Evolutionary conservation across 2,329 filamentous ascomycete species (phyloP), one percentile per base, ranked within the genome.

Genomic region (Aspergillus sojae): DNA sequence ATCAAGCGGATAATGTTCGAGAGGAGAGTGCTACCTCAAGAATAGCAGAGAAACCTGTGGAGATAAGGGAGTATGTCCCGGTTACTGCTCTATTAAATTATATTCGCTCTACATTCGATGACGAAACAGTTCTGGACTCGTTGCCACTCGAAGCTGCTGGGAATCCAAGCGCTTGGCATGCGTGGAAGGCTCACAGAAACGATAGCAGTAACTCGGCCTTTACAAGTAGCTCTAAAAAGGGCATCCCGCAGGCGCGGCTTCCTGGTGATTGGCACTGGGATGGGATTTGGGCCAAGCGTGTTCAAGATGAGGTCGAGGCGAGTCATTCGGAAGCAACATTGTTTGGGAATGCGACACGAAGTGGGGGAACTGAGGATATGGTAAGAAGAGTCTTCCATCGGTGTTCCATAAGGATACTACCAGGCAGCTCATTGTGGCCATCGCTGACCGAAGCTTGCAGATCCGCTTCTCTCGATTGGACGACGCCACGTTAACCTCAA

Each of bases 191-290:
- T 7, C 86, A 94, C 75, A 87, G 89, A 61, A 80, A 81, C 56
- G 80, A 79, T 2, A 63, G 62, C 26, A 62, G 65, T 32, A 62
- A 60, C 12, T 63, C 67, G 19, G 62, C 61, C 12, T 55, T 54
- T 16, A 53, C 62, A 36, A 65, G 61, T 26, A 63, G 61, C 19
- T 76, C 70, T 70, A 85, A 78, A 71, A 78, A 64, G 80, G 80
- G 74, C 75, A 86, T 79, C 64, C 81, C 72, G 58, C 76, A 75
- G 67, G 72, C 78, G 41, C 80, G 89, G 64, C 83, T 85, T 57
- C 93, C 93, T 0, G 91, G 91, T 7, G 91, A 96, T 71, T 98
- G 94, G 94, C 96, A 96, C 74, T 98, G 94, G 94, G 93, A 97
- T 72, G 94, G 94, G 0, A 94, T 98, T 0, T 99, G 94, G 94